Evolutionary conservation across 2,329 filamentous ascomycete genomes (phyloP).

Genomic region (Cryphonectria carpinicola): DNA sequence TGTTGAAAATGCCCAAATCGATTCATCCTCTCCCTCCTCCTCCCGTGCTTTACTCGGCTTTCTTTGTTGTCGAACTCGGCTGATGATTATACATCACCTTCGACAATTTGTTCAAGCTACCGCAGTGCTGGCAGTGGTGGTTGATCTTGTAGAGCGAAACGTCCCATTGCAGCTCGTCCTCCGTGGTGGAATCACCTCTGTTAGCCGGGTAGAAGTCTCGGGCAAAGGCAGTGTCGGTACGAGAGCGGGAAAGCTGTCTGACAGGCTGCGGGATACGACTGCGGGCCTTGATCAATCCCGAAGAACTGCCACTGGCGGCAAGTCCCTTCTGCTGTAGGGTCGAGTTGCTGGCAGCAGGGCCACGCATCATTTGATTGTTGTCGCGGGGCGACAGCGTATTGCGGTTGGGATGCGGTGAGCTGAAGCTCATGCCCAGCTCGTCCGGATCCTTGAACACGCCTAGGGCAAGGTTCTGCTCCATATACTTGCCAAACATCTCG

Average conservation of each 20-base stretch:
- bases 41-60: no score
- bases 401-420: not conserved
- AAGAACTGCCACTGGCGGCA: slow-evolving; percentile 12
- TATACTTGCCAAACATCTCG: slow-evolving; percentile 37
- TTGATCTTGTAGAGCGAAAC: slow-evolving; percentile 24
- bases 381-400: slow-evolving; percentile 34
- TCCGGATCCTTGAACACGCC: slow-evolving; percentile 31
- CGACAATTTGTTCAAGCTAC: slow-evolving; percentile 9
- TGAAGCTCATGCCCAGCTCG: slow-evolving; percentile 36
- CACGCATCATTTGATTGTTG: slow-evolving; percentile 36
- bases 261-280: slow-evolving; percentile 32
- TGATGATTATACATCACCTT: not conserved
- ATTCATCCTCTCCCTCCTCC: not conserved
- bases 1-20: not conserved
- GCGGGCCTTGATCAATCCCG: slow-evolving; percentile 17
- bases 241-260: slow-evolving; percentile 28
- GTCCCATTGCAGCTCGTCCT: slow-evolving; percentile 42
- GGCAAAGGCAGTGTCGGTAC: slow-evolving; percentile 21
- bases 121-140: slow-evolving; percentile 14
- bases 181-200: slow-evolving; percentile 20
- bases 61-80: not conserved
- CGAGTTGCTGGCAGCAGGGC: slow-evolving; percentile 2
- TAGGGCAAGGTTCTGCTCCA: slow-evolving; percentile 25
- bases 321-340: slow-evolving; percentile 14
- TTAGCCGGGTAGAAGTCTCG: slow-evolving; percentile 24